These are phyloP conservation scores for Fraxinus anomala DNA, from an alignment of 257 asterid genomes.

Conservation along the genomic window DNA sequence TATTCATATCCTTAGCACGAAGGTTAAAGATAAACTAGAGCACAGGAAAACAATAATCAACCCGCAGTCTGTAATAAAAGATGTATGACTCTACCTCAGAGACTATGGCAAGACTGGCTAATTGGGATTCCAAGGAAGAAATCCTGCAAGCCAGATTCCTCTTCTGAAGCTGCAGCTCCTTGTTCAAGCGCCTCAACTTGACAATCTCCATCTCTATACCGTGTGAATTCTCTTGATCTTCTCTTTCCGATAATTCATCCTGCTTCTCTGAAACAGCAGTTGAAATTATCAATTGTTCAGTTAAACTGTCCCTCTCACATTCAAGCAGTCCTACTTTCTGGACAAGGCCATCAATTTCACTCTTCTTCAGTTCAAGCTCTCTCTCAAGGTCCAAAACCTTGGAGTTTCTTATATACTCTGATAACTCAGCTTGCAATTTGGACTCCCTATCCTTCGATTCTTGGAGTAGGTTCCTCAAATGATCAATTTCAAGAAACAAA, in stretches of 20 bases:
- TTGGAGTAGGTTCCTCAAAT: conserved; percentile 73
- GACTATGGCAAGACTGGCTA: conserved; percentile 41
- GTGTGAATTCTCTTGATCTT: conserved; percentile 35
- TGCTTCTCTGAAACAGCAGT: conserved; percentile 46
- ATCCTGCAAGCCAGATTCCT: conserved; percentile 72
- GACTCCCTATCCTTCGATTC: conserved; percentile 81
- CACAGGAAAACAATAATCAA: background rate
- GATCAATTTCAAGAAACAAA: conserved; percentile 81
- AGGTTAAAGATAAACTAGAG: background rate
- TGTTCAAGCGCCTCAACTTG: conserved; percentile 85
- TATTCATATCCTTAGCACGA: background rate
- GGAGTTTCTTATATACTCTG: conserved; percentile 48
- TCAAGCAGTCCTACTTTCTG: conserved; percentile 60
- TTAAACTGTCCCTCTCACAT: conserved; percentile 53
- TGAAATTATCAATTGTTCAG: conserved; percentile 48
- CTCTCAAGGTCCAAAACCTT: conserved; percentile 58
- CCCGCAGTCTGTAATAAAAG: background rate
- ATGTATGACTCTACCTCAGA: conserved; percentile 59
- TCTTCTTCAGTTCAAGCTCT: conserved; percentile 58
- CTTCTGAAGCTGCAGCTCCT: conserved; percentile 93
- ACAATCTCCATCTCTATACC: conserved; percentile 76
- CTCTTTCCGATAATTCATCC: conserved; percentile 34
- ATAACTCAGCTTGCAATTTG: conserved; percentile 64
- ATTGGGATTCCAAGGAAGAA: conserved; percentile 66
- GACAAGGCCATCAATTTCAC: conserved; percentile 55